Evolutionary conservation across 2,329 filamentous ascomycete species (phyloP).

Genomic region (Ceratocystis papillata): DNA sequence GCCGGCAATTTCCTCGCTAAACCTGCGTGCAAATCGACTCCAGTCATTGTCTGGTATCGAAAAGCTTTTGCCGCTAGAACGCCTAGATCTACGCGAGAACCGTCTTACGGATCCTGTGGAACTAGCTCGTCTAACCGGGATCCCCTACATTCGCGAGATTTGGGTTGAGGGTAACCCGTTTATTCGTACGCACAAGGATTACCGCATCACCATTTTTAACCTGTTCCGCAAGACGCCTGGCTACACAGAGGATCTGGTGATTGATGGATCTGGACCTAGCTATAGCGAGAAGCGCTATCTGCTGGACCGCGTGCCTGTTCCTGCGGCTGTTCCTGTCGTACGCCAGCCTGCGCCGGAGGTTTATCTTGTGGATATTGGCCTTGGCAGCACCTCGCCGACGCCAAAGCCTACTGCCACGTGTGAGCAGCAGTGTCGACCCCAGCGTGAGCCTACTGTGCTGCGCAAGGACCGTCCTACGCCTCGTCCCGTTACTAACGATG

Average conservation of each 20-base stretch:
- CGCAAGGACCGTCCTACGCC: slow-evolving; percentile 50
- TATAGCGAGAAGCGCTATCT: slow-evolving; percentile 77
- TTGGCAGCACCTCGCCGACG: slow-evolving; percentile 22
- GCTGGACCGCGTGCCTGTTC: slow-evolving; percentile 67
- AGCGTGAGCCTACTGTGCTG: slow-evolving; percentile 31
- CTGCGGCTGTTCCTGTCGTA: slow-evolving; percentile 65
- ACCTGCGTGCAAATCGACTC: slow-evolving; percentile 79
- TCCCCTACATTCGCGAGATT: slow-evolving; percentile 83
- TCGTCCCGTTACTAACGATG: slow-evolving; percentile 46
- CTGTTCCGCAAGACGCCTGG: slow-evolving; percentile 83
- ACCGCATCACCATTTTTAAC: slow-evolving; percentile 88
- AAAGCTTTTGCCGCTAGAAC: slow-evolving; percentile 74
- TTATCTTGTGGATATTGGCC: slow-evolving; percentile 46
- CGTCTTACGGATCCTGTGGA: slow-evolving; percentile 82
- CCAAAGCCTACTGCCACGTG: slow-evolving; percentile 50
- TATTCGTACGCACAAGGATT: slow-evolving; percentile 71
- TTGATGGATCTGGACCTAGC: slow-evolving; percentile 74
- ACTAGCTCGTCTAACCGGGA: slow-evolving; percentile 74
- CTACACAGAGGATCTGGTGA: slow-evolving; percentile 78
- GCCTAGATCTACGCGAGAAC: slow-evolving; percentile 86
- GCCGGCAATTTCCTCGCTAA: slow-evolving; percentile 85
- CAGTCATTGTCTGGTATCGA: slow-evolving; percentile 82
- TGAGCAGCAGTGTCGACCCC: slow-evolving; percentile 32
- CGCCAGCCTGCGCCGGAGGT: slow-evolving; percentile 56
- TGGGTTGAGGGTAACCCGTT: slow-evolving; percentile 92